phyloP scores from a whole-genome alignment of 2,329 filamentous ascomycete genomes.

The Geosmithia putterillii region DNA sequence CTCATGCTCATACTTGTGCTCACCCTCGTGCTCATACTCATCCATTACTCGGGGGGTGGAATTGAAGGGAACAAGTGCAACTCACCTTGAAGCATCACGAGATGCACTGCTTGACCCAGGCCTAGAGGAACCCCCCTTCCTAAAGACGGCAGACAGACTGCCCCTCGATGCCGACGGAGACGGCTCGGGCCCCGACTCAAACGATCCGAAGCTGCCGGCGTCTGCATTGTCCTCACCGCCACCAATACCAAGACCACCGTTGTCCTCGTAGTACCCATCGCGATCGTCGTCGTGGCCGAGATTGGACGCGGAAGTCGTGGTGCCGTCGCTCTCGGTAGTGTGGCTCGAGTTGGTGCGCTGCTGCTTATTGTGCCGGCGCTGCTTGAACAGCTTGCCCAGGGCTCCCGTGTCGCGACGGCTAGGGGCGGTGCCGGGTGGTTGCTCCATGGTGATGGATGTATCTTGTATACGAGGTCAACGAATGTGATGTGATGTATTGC shows the following conservation, averaged over 20 bases:
- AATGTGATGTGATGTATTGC: too few relatives aligned
- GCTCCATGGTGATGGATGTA: too few relatives aligned
- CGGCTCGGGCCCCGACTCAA: conserved; percentile 20
- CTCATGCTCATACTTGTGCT: background rate
- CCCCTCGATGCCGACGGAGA: background rate
- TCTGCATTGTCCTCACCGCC: background rate
- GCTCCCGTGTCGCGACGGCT: conserved; percentile 14
- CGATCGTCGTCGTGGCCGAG: conserved; percentile 2
- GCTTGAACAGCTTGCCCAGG: conserved; percentile 40
- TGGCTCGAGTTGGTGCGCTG: conserved; percentile 23
- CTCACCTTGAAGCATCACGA: background rate
- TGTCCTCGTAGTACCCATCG: background rate
- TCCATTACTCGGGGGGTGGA: background rate
- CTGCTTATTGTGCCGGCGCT: conserved; percentile 34
- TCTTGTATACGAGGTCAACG: too few relatives aligned
- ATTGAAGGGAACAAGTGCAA: background rate
- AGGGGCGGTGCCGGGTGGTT: too few relatives aligned
- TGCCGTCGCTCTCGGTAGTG: conserved; percentile 16
- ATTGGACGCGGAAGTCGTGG: conserved; percentile 14
- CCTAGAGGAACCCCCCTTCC: background rate
- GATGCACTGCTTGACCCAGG: background rate
- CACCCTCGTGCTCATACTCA: background rate
- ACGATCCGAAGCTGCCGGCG: conserved; percentile 17
- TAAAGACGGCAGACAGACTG: background rate
- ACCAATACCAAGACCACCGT: too few relatives aligned